Conservation (phyloP, 306 rosid genomes). For the Pterocarpus santalinus region DNA sequence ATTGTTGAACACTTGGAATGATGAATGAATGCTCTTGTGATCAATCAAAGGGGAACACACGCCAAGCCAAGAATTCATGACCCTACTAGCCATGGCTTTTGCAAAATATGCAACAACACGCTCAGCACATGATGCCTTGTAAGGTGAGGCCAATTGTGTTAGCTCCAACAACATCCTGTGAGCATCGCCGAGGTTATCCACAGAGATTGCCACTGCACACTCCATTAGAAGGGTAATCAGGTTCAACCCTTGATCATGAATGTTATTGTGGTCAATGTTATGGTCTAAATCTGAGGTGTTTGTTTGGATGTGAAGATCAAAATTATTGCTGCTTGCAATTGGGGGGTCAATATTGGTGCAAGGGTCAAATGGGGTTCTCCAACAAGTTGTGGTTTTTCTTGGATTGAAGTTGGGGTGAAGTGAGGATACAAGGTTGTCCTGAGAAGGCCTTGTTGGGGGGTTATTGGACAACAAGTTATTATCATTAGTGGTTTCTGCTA, state of each 20-base stretch:
- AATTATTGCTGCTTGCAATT: slow-evolving; percentile 13
- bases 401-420: slow-evolving; percentile 44
- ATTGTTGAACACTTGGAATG: slow-evolving; percentile 80
- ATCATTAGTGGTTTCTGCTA: slow-evolving; percentile 48
- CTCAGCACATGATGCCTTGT: slow-evolving; percentile 79
- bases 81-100: slow-evolving; percentile 78
- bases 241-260: slow-evolving; percentile 55
- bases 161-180: slow-evolving; percentile 74
- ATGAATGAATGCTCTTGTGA: slow-evolving; percentile 57
- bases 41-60: slow-evolving; percentile 67
- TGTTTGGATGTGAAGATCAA: slow-evolving; percentile 52
- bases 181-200: slow-evolving; percentile 77
- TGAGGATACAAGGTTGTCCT: slow-evolving; percentile 44
- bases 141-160: slow-evolving; percentile 79
- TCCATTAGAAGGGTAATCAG: slow-evolving; percentile 76
- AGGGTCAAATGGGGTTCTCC: slow-evolving; percentile 36
- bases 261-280: neutral
- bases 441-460: slow-evolving; percentile 44
- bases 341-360: slow-evolving; percentile 40
- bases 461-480: slow-evolving; percentile 38
- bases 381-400: slow-evolving; percentile 45
- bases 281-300: slow-evolving; percentile 35
- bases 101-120: slow-evolving; percentile 83
- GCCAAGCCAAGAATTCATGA: slow-evolving; percentile 77
- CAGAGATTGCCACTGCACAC: slow-evolving; percentile 84